These are phyloP conservation scores for Calonectria pseudoturangicola DNA, from an alignment of 2,329 filamentous ascomycete species.

Conservation along the genomic window DNA sequence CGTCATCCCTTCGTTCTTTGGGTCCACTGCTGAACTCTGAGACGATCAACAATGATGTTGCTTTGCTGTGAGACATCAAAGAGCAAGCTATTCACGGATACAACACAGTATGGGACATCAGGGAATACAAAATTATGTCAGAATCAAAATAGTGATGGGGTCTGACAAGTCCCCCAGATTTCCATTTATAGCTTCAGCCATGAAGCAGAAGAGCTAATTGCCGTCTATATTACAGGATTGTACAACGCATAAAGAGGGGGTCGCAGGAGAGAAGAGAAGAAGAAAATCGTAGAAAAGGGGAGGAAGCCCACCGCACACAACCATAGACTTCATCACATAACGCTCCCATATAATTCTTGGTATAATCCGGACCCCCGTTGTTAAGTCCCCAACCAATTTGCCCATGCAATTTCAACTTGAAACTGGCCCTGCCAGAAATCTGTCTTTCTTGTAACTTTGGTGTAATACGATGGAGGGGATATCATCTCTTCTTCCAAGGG, in stretches of 20 bases:
- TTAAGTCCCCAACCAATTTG: slow-evolving; percentile 15
- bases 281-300: slow-evolving; percentile 11
- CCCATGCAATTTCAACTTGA: slow-evolving; percentile 31
- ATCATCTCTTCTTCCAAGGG: slow-evolving; percentile 53
- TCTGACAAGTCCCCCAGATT: slow-evolving; percentile 26
- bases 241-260: slow-evolving; percentile 37
- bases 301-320: slow-evolving; percentile 17
- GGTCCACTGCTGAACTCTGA: no score
- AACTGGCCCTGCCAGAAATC: slow-evolving; percentile 22
- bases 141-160: slow-evolving; percentile 11
- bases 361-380: slow-evolving; percentile 28
- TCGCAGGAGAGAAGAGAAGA: slow-evolving; percentile 32
- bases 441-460: slow-evolving; percentile 23
- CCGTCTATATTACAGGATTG: slow-evolving; percentile 52
- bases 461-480: slow-evolving; percentile 51
- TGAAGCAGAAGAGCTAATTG: slow-evolving; percentile 31
- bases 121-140: background rate
- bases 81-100: background rate
- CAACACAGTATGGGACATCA: no score
- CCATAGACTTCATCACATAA: slow-evolving; percentile 8
- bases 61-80: background rate
- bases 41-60: no score
- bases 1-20: no score
- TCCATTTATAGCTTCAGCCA: slow-evolving; percentile 31
- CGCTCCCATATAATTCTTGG: slow-evolving; percentile 29